phyloP scores from a whole-genome alignment of 768 basidiomycete species.

The Lactifluus rugatus region DNA sequence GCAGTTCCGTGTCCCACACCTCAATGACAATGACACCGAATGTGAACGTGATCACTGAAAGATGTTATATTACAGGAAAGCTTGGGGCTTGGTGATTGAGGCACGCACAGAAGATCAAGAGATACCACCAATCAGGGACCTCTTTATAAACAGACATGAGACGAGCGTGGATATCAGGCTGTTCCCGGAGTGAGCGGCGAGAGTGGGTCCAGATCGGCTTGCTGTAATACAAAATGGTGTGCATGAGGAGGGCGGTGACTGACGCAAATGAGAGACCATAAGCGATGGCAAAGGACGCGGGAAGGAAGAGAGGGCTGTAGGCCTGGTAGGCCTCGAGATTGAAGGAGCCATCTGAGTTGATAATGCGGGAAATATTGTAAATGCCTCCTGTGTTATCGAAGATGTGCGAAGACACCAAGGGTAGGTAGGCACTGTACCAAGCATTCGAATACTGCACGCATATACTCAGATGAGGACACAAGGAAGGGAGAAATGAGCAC shows the following conservation, averaged over 20 bases:
- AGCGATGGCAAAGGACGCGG: slow-evolving; percentile 62
- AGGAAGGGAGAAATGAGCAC: background rate
- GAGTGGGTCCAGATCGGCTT: slow-evolving; percentile 70
- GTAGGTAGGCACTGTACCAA: slow-evolving; percentile 29
- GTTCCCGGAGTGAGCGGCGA: slow-evolving; percentile 61
- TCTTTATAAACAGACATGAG: slow-evolving; percentile 71
- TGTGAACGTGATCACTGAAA: slow-evolving; percentile 45
- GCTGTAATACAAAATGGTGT: slow-evolving; percentile 64
- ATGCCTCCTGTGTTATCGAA: slow-evolving; percentile 64
- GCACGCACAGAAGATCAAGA: slow-evolving; percentile 2
- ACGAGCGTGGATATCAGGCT: slow-evolving; percentile 77
- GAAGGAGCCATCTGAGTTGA: slow-evolving; percentile 45
- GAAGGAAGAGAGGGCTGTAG: slow-evolving; percentile 56
- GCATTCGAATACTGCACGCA: slow-evolving; percentile 39
- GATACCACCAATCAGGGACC: slow-evolving; percentile 72
- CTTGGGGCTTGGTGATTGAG: background rate
- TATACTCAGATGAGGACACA: slow-evolving; percentile 14
- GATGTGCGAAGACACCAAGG: slow-evolving; percentile 25
- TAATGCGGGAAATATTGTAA: slow-evolving; percentile 52
- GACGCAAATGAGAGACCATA: slow-evolving; percentile 78
- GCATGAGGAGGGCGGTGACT: slow-evolving; percentile 64
- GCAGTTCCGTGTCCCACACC: slow-evolving; percentile 63
- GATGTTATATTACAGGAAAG: slow-evolving; percentile 36
- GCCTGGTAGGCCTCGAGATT: slow-evolving; percentile 43
- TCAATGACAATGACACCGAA: slow-evolving; percentile 60